Conservation (phyloP, 1,284 basidiomycete species). For the Albatrellus sp. region DNA sequence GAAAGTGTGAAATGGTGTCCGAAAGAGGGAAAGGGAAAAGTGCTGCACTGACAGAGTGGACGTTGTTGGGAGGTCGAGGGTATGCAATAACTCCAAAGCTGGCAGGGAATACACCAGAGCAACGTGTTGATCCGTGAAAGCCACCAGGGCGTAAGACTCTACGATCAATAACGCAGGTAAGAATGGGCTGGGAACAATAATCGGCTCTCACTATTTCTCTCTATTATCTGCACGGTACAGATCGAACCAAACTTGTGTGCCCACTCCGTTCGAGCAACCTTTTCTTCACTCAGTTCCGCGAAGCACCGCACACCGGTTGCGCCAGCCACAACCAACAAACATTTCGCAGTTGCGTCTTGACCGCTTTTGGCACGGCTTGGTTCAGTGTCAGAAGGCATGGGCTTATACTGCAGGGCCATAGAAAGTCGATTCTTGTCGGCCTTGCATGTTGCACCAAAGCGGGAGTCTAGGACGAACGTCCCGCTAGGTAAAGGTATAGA, state of each 20-base stretch:
- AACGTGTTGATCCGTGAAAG: constrained; percentile 43
- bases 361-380: constrained; percentile 11
- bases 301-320: constrained; percentile 42
- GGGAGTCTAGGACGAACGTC: constrained; percentile 52
- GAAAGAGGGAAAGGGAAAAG: background rate
- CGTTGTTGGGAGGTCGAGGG: constrained; percentile 28
- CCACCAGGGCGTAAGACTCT: constrained; percentile 53
- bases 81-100: constrained; percentile 43
- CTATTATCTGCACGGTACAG: constrained; percentile 36
- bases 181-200: background rate
- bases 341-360: constrained; percentile 10
- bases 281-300: constrained; percentile 48
- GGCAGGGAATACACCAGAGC: constrained; percentile 62
- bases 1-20: constrained; percentile 1
- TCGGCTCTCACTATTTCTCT: constrained; percentile 31
- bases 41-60: constrained; percentile 28
- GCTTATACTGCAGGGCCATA: constrained; percentile 14
- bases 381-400: constrained; percentile 8
- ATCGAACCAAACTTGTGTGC: constrained; percentile 35
- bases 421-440: constrained; percentile 35
- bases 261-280: constrained; percentile 47
- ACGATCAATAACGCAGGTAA: background rate
- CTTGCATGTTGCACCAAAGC: constrained; percentile 34
- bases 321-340: constrained; percentile 43
- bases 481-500: constrained; percentile 35